Conservation (phyloP, 306 rosid genomes). For the Malus orientalis region DNA sequence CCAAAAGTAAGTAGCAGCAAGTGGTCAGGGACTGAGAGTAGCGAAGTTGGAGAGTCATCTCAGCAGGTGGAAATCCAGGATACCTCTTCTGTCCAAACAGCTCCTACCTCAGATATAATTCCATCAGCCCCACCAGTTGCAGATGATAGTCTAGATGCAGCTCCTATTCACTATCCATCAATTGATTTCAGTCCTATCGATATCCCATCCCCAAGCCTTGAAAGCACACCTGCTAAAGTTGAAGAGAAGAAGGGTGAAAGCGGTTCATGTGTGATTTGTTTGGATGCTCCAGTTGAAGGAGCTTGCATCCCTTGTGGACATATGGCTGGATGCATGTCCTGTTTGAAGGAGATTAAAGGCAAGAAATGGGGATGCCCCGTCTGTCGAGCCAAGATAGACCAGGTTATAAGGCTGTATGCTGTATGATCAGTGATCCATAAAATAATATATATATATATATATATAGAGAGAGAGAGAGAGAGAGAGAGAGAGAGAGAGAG, state of each 20-base stretch:
- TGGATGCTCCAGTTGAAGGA: slow-evolving; percentile 95
- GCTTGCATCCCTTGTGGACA: slow-evolving; percentile 99
- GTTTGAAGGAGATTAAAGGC: slow-evolving; percentile 72
- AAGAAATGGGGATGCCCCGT: slow-evolving; percentile 99
- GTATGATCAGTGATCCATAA: slow-evolving; percentile 43
- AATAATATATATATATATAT: background rate
- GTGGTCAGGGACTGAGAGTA: slow-evolving; percentile 24
- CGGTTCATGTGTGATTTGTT: slow-evolving; percentile 73
- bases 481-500: too few relatives aligned
- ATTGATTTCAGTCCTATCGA: slow-evolving; percentile 57
- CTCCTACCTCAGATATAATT: slow-evolving; percentile 16
- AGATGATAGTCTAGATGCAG: slow-evolving; percentile 36
- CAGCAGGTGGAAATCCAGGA: slow-evolving; percentile 20
- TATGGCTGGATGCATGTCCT: slow-evolving; percentile 95
- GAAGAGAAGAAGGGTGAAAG: slow-evolving; percentile 39
- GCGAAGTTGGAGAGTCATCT: slow-evolving; percentile 21
- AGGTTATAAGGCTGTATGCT: slow-evolving; percentile 62
- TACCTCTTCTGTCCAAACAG: slow-evolving; percentile 11
- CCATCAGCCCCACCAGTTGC: slow-evolving; percentile 63
- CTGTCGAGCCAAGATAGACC: slow-evolving; percentile 82
- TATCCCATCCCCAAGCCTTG: slow-evolving; percentile 32
- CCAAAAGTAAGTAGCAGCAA: slow-evolving; percentile 17
- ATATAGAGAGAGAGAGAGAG: too few relatives aligned
- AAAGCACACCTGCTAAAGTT: slow-evolving; percentile 15
- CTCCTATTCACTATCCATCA: slow-evolving; percentile 68